Base-by-base conservation (phyloP, 2,329 filamentous ascomycete genomes). In the Paecilomyces formosus region DNA sequence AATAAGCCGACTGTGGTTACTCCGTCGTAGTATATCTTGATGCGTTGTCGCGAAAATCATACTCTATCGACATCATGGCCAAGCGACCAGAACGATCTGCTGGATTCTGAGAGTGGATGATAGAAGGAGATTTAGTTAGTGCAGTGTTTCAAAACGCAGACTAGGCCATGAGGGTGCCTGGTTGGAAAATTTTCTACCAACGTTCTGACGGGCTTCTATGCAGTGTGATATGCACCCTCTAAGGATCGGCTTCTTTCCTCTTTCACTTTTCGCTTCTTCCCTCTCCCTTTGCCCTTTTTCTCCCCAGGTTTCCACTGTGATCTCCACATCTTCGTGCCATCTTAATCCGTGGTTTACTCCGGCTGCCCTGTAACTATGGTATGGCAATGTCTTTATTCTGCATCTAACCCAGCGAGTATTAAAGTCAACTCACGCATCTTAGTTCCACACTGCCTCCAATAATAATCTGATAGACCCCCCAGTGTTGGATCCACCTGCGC, bases 161-260 rank as follows among this genome's bases (percentile, higher is more conserved):
- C 13, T 35, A 53, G 49, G 55, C 31, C 57, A 39, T 30, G 51
- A 26, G 53, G 28, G 53, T 31, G 39, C 39, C 39, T 18, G 39
- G 15, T 45, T 11, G 39, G 15, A 45, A n/a, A n/a, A n/a, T 28
- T 45, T 55, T 55, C 54, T 55, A 55, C 54, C 54, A 35, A 26
- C 18, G 30, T 55, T 55, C 54, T 55, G 54, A 55, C 54, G 31
- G 30, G n/a, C 54, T 55, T 55, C 54, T 26, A 55, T 55, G 54
- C 54, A 45, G 51, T 45, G 15, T 45, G 39, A 45, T 21, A 45
- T 45, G 39, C 39, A 45, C 18, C 39, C 39, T 18, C 5, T 45
- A 26, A 26, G 1, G 15, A 7, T 45, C 18, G 39, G 7, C 15
- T 45, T 11, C 8, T 45, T 3, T 18, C 15, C 15, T 39, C 12